Evolutionary conservation across 768 basidiomycete species (phyloP), one percentile per base, ranked within the genome.

Genomic region (Lyophyllum decastes): DNA sequence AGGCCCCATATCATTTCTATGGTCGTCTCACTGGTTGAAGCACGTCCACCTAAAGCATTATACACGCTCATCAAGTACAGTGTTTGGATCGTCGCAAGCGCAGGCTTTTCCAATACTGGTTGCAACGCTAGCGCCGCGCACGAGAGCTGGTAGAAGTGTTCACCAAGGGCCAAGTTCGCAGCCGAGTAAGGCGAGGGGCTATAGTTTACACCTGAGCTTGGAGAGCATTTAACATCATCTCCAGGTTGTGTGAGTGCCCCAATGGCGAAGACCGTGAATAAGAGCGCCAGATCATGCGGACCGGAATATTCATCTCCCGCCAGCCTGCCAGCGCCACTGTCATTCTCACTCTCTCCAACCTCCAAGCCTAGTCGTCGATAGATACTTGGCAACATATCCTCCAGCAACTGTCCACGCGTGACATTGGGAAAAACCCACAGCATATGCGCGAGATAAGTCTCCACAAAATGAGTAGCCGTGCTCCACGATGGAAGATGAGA

Each of bases 1-100:
- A 88, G 69, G 10, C 79, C 82, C 88, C 88, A 88, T 21, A 87
- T 84, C 72, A 83, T 82, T 72, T 88, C 87, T 86, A 84, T 88
- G 58, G 83, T 86, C 3, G 84, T 84, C 67, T 90, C 87, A 50
- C 77, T 78, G 52, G 73, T 76, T 14, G 82, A 64, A 66, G 85
- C 87, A 61, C 80, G 82, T 22, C 85, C 86, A 61, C 81, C 85
- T 86, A 90, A 84, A 17, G 82, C 83, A 54, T 85, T 85, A 65
- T 88, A 90, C 10, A 87, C 80, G 64, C 87, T 86, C 72, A 86
- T 76, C 60, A 90, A 66, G 68, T 88, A 86, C 16, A 90, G 70
- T 6, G 82, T 73, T 69, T 91, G 90, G 26, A 91, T 84, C 19
- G 89, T 89, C 21, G 84, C 83, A 43, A 88, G 68, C 0, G 84